Evolutionary conservation across 108 stramenopile genomes (phyloP).

Genomic region (Nitzschia palea): DNA sequence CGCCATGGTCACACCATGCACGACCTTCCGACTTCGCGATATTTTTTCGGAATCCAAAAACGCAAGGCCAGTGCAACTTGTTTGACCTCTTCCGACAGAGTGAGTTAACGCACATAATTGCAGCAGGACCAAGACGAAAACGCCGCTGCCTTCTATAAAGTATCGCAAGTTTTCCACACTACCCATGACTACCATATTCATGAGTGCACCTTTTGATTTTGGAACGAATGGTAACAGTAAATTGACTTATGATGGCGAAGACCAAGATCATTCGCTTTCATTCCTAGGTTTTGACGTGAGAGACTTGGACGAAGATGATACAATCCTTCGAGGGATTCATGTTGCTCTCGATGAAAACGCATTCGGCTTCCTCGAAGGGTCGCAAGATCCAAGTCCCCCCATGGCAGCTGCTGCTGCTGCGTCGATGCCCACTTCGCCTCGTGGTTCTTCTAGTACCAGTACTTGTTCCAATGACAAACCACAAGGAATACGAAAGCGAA

Average conservation of each 20-base stretch:
- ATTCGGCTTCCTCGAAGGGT: constrained; percentile 17
- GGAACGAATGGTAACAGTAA: neutral
- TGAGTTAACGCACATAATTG: too few species aligned
- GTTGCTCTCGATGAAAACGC: neutral
- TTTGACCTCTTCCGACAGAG: too few species aligned
- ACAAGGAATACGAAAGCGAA: constrained; percentile 9
- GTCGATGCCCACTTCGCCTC: neutral
- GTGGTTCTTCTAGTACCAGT: too few species aligned
- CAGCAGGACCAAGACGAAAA: too few species aligned
- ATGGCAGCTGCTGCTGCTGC: too few species aligned
- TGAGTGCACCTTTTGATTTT: constrained; percentile 2
- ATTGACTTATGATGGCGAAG: neutral
- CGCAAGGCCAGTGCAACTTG: too few species aligned
- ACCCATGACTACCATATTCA: neutral
- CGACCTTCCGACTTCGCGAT: too few species aligned
- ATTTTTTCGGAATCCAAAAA: too few species aligned
- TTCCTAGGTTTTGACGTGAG: constrained; percentile 51
- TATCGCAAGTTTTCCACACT: too few species aligned
- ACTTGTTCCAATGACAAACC: neutral
- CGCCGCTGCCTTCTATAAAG: too few species aligned
- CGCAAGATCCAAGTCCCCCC: too few species aligned
- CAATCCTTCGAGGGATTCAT: neutral
- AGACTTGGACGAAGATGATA: constrained; percentile 28
- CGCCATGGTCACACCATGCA: neutral
- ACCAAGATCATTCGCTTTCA: constrained; percentile 53